A percentile compares a stretch with the other conserved stretches of the same genome.
Conservation (phyloP, 2,329 filamentous ascomycete genomes). For the Ceratocystiopsis sp. region DNA sequence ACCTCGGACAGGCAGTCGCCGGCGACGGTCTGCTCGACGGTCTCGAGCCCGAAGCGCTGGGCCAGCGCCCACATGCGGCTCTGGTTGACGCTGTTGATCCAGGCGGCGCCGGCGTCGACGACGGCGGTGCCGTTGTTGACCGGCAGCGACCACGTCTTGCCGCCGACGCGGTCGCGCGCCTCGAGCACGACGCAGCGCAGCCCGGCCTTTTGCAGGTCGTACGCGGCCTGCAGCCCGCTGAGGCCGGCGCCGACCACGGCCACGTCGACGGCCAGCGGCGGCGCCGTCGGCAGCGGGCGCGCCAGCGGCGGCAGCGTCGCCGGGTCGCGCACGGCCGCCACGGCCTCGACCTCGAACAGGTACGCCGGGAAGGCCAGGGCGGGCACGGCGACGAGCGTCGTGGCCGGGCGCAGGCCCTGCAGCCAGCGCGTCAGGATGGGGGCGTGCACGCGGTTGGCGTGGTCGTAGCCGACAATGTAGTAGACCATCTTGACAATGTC, state of each 20-base stretch:
- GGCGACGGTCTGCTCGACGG: conserved; percentile 4
- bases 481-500: conserved; percentile 8
- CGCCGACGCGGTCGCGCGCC: conserved; percentile 30
- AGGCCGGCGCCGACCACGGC: conserved; percentile 6
- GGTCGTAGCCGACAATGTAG: conserved; percentile 8
- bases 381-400: conserved; percentile 4
- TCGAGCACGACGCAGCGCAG: conserved; percentile 27
- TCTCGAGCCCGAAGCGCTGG: conserved; percentile 1
- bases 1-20: conserved; percentile 5
- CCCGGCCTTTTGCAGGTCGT: conserved; percentile 3
- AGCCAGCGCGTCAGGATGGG: conserved; percentile 2
- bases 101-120: conserved; percentile 6
- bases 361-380: conserved; percentile 3
- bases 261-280: conserved; percentile 2
- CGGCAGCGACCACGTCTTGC: conserved; percentile 25
- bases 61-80: conserved; percentile 1
- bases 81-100: conserved; percentile 9
- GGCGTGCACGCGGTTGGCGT: conserved; percentile 3
- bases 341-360: conserved; percentile 7
- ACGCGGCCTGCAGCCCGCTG: conserved; percentile 3
- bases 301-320: neutral
- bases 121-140: neutral
- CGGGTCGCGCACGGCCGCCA: neutral
- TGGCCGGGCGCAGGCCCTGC: conserved; percentile 4
- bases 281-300: neutral